Conservation (phyloP, 169 alveolate genomes). For the Plasmodium berghei region DNA sequence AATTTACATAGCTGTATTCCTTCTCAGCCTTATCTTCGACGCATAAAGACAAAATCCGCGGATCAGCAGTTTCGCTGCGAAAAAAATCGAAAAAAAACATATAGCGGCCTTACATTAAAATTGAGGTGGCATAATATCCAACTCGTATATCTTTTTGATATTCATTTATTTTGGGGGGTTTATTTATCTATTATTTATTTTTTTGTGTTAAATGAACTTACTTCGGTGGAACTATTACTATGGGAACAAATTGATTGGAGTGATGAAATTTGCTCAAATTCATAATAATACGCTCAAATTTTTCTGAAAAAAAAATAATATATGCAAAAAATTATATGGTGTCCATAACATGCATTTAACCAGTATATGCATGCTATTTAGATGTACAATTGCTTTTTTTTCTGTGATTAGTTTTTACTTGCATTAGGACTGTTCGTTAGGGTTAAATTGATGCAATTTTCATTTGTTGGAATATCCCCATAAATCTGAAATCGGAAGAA, state of each 20-base stretch:
- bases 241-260: constrained; percentile 44
- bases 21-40: constrained; percentile 72
- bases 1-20: constrained; percentile 75
- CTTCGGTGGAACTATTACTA: constrained; percentile 70
- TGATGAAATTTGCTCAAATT: constrained; percentile 60
- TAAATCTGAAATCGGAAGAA: constrained; percentile 19
- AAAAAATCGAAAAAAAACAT: background rate
- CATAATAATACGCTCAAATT: constrained; percentile 52
- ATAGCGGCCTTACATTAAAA: background rate
- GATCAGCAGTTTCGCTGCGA: constrained; percentile 21
- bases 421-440: constrained; percentile 39
- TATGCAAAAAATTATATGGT: background rate
- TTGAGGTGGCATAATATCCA: no score
- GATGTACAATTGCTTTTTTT: background rate
- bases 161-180: no score
- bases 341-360: background rate
- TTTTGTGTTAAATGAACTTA: constrained; percentile 8
- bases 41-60: constrained; percentile 44
- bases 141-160: no score
- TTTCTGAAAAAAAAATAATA: constrained; percentile 18
- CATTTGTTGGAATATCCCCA: constrained; percentile 67
- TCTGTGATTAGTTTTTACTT: constrained; percentile 4
- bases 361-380: background rate
- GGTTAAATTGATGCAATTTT: constrained; percentile 45
- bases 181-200: no score